These are phyloP conservation scores for Exophiala alcalophila DNA, from an alignment of 2,329 filamentous ascomycete genomes.

Conservation along the genomic window DNA sequence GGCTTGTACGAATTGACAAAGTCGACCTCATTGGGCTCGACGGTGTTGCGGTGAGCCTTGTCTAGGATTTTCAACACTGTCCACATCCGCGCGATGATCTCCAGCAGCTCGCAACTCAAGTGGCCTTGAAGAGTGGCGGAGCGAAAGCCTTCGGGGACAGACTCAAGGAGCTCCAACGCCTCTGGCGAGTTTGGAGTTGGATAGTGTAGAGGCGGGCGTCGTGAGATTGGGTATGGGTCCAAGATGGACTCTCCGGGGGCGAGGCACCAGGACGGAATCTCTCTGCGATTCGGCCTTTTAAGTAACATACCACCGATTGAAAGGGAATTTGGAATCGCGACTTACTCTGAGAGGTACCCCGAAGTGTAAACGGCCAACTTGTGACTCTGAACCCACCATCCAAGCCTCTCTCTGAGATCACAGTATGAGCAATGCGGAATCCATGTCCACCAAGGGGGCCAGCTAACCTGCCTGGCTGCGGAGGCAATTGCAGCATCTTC, in stretches of 20 bases:
- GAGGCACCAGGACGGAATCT: conserved; percentile 3
- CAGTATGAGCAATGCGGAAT: background rate
- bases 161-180: background rate
- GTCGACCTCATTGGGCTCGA: background rate
- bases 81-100: conserved; percentile 3
- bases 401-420: background rate
- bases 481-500: conserved; percentile 2
- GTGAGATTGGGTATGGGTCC: conserved; percentile 1
- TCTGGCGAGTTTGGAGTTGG: conserved; percentile 1
- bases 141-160: conserved; percentile 1
- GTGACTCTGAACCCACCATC: background rate
- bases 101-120: conserved; percentile 7
- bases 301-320: background rate
- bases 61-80: conserved; percentile 1
- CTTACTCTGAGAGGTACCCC: conserved; percentile 6
- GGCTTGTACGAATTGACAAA: conserved; percentile 8
- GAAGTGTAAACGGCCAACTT: background rate
- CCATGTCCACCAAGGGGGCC: background rate
- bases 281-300: background rate
- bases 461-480: background rate
- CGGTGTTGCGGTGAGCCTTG: background rate
- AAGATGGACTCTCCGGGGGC: conserved; percentile 1
- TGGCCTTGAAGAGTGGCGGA: background rate
- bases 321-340: background rate
- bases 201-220: conserved; percentile 5